A percentile compares a stretch with the other conserved stretches of the same genome.
Evolutionary conservation across 2,329 filamentous ascomycete genomes (phyloP).

Genomic region (Cryphonectria radicalis): DNA sequence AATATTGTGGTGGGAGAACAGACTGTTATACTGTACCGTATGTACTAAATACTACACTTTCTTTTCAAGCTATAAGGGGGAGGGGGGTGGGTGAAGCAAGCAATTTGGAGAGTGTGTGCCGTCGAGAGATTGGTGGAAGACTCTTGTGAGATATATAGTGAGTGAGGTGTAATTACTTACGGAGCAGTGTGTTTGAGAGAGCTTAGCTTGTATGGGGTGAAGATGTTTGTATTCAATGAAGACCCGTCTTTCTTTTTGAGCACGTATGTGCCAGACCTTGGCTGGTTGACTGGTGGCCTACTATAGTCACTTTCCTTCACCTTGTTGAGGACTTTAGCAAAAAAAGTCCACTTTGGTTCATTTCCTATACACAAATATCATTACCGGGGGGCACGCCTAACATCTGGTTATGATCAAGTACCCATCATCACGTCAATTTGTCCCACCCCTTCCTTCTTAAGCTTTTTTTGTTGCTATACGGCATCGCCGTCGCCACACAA

Average conservation of each 20-base stretch:
- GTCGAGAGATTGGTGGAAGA: background rate
- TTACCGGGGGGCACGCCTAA: background rate
- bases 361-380: background rate
- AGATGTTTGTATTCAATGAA: background rate
- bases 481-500: background rate
- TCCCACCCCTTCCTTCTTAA: background rate
- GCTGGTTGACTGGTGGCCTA: background rate
- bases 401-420: background rate
- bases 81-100: background rate
- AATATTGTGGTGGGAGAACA: constrained; percentile 1
- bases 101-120: background rate
- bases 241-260: background rate
- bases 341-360: background rate
- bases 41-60: constrained; percentile 3
- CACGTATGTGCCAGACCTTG: background rate
- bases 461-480: background rate
- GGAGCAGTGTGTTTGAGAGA: background rate
- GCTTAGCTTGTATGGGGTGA: background rate
- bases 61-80: background rate
- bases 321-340: too few species aligned
- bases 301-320: background rate
- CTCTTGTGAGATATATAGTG: background rate
- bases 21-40: constrained; percentile 1
- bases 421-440: background rate
- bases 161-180: background rate